These are phyloP conservation scores for Suhomyces choctaworum DNA, from an alignment of 1,139 yeast genomes.

Conservation along the genomic window DNA sequence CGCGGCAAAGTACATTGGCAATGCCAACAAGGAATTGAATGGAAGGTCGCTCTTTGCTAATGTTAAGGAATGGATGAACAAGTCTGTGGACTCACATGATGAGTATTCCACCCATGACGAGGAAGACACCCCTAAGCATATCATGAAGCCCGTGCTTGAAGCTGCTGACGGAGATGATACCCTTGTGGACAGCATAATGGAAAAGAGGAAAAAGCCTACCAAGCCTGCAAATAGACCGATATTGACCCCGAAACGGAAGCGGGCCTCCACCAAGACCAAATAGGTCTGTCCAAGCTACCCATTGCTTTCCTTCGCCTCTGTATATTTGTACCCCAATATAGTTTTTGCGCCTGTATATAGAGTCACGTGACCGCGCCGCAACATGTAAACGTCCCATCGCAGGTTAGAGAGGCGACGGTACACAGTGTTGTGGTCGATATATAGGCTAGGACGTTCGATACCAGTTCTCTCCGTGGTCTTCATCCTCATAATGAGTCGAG, in stretches of 20 bases:
- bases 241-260: background rate
- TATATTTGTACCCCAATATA: background rate
- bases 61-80: conserved; percentile 66
- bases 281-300: too few relatives aligned
- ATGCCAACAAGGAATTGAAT: conserved; percentile 49
- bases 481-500: background rate
- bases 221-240: background rate
- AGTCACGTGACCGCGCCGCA: background rate
- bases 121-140: conserved; percentile 12
- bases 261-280: too few relatives aligned
- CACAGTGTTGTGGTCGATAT: background rate
- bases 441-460: background rate
- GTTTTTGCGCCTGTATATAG: background rate
- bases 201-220: background rate
- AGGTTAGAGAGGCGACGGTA: too few relatives aligned
- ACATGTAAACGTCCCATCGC: too few relatives aligned
- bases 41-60: conserved; percentile 54
- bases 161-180: conserved; percentile 6
- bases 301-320: too few relatives aligned
- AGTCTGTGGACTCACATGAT: conserved; percentile 27
- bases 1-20: conserved; percentile 61
- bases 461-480: background rate
- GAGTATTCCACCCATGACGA: conserved; percentile 17
- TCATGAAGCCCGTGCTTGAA: conserved; percentile 8
- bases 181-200: background rate